These are phyloP conservation scores for Neurospora sp. DNA, from an alignment of 495 filamentous ascomycete genomes.

Conservation along the genomic window DNA sequence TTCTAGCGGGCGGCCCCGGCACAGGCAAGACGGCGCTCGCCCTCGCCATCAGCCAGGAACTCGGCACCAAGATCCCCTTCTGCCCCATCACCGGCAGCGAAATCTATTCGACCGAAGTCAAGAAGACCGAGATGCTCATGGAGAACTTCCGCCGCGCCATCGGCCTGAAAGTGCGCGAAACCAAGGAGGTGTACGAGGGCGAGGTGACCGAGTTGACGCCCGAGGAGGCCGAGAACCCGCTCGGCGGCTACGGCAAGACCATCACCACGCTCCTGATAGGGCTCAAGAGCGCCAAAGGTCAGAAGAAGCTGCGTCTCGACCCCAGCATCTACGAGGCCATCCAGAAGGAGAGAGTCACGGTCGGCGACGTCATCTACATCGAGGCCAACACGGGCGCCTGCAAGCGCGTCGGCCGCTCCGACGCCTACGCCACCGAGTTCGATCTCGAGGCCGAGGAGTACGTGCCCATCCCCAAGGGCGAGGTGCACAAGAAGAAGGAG, in stretches of 20 bases:
- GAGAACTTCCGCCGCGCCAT: slow-evolving; percentile 97
- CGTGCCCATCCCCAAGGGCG: slow-evolving; percentile 94
- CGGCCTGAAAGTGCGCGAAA: slow-evolving; percentile 90
- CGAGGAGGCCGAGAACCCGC: slow-evolving; percentile 95
- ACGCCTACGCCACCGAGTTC: slow-evolving; percentile 96
- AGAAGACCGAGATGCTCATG: slow-evolving; percentile 98
- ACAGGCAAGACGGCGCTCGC: slow-evolving; percentile 97
- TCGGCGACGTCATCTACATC: slow-evolving; percentile 97
- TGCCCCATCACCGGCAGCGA: slow-evolving; percentile 95
- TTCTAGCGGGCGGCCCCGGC: slow-evolving; percentile 83
- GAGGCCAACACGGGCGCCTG: slow-evolving; percentile 96
- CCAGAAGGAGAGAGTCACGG: slow-evolving; percentile 91
- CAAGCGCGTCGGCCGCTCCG: slow-evolving; percentile 88
- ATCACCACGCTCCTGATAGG: slow-evolving; percentile 85
- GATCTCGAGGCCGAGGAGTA: slow-evolving; percentile 98
- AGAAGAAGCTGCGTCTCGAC: slow-evolving; percentile 92
- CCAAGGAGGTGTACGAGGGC: slow-evolving; percentile 95
- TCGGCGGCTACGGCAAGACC: slow-evolving; percentile 89
- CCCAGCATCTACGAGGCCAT: slow-evolving; percentile 98
- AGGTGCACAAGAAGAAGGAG: slow-evolving; percentile 99
- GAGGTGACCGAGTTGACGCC: slow-evolving; percentile 94
- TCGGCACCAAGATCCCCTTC: slow-evolving; percentile 95
- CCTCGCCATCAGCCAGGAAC: slow-evolving; percentile 85
- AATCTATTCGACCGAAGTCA: slow-evolving; percentile 92
- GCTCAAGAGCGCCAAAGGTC: slow-evolving; percentile 82